Conservation (phyloP, 225 moss, liverwort and hornwort species). For the Polytrichum formosum region DNA sequence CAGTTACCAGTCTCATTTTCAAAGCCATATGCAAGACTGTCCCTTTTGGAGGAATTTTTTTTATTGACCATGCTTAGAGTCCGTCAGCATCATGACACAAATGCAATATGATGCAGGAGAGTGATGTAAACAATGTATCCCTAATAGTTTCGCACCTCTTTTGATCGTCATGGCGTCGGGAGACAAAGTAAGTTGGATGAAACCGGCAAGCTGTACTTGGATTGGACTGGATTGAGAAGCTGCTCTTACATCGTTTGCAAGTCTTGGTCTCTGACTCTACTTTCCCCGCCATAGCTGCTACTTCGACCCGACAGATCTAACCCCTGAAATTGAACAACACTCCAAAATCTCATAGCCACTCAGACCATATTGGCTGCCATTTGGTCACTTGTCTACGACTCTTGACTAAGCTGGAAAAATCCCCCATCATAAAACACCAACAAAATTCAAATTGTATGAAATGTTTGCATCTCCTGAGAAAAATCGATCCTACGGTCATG, state of each 20-base stretch:
- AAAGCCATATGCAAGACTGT: too few species aligned
- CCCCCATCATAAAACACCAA: too few species aligned
- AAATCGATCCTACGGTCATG: too few species aligned
- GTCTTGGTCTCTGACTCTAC: constrained; percentile 14
- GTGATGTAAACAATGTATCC: too few species aligned
- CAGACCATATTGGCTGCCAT: not conserved
- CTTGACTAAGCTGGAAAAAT: too few species aligned
- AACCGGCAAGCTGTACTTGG: constrained; percentile 41
- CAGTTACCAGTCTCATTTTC: too few species aligned
- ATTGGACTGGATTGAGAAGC: constrained; percentile 30
- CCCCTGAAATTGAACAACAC: not conserved
- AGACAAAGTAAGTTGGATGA: constrained; percentile 66
- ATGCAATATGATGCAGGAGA: not conserved
- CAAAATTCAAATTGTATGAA: too few species aligned
- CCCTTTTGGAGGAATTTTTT: too few species aligned
- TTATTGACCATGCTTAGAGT: too few species aligned
- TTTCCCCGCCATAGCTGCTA: constrained; percentile 31
- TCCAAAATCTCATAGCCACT: not conserved
- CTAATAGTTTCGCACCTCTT: constrained; percentile 30
- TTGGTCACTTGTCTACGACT: not conserved
- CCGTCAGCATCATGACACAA: not conserved
- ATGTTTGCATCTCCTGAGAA: too few species aligned
- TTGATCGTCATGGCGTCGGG: constrained; percentile 79
- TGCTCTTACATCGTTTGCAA: constrained; percentile 43
- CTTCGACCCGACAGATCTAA: not conserved